Conservation (phyloP, 1,284 basidiomycete species). For the Neolentinus lepideus region DNA sequence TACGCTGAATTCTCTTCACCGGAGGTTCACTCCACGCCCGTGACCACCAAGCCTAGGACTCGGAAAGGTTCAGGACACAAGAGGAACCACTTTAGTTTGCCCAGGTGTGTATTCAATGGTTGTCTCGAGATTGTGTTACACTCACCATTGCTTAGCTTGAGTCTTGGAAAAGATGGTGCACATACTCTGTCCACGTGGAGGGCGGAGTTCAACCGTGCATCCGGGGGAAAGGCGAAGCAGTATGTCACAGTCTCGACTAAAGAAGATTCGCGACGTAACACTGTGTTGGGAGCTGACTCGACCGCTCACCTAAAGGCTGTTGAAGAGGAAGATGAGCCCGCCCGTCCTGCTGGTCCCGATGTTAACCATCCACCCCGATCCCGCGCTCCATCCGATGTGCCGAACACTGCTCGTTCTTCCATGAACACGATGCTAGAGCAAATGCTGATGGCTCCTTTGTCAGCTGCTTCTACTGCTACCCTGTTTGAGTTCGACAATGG, state of each 20-base stretch:
- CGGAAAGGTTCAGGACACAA: conserved; percentile 45
- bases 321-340: conserved; percentile 29
- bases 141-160: conserved; percentile 35
- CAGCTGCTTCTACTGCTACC: conserved; percentile 51
- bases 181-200: conserved; percentile 43
- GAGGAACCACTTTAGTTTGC: conserved; percentile 54
- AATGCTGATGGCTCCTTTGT: conserved; percentile 28
- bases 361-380: conserved; percentile 16
- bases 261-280: conserved; percentile 37
- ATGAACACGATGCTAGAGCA: conserved; percentile 34
- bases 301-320: conserved; percentile 28
- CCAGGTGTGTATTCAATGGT: conserved; percentile 36
- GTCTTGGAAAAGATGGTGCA: conserved; percentile 53
- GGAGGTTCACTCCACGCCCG: conserved; percentile 52
- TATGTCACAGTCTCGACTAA: conserved; percentile 30
- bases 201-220: conserved; percentile 39
- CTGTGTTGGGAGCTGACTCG: conserved; percentile 37
- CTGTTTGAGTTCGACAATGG: conserved; percentile 40
- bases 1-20: conserved; percentile 44
- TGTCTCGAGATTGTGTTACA: not conserved
- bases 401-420: conserved; percentile 44
- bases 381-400: conserved; percentile 33
- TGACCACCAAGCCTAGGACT: conserved; percentile 20
- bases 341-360: conserved; percentile 19
- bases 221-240: conserved; percentile 32